Evolutionary conservation across 1,284 basidiomycete genomes (phyloP).

Genomic region (Papiliotrema nemorosa): DNA sequence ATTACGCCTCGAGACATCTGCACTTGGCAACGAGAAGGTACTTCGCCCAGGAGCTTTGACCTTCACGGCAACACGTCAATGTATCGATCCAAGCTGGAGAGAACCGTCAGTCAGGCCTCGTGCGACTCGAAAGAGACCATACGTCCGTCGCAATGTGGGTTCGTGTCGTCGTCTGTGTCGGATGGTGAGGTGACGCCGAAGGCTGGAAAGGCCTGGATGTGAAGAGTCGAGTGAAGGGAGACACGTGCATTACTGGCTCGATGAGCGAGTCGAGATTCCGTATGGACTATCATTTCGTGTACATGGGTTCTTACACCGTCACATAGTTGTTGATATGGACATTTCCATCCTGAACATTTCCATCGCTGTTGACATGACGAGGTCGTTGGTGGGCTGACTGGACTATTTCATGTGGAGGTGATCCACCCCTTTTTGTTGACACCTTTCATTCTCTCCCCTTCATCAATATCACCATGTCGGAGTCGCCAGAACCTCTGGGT

Average conservation of each 20-base stretch:
- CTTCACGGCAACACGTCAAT: no score
- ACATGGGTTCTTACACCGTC: no score
- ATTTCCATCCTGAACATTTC: background rate
- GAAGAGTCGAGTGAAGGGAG: background rate
- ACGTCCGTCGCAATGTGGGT: background rate
- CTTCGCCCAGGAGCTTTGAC: conserved; percentile 1
- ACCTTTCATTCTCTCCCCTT: background rate
- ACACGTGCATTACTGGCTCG: no score
- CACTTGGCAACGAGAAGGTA: background rate
- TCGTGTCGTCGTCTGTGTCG: background rate
- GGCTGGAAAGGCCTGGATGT: conserved; percentile 4
- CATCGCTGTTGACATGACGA: no score
- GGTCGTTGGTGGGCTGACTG: background rate
- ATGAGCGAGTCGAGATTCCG: background rate
- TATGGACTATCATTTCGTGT: no score
- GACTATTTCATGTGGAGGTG: conserved; percentile 4
- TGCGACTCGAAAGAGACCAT: conserved; percentile 16
- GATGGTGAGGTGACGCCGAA: conserved; percentile 14
- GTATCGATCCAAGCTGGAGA: conserved; percentile 1
- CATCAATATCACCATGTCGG: background rate
- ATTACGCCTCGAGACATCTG: background rate
- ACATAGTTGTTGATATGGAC: background rate
- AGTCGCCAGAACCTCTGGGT: background rate
- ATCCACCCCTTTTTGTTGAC: background rate
- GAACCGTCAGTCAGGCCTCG: conserved; percentile 2